phyloP scores from a whole-genome alignment of 768 basidiomycete genomes.

The Candolleomyces efflorescens region DNA sequence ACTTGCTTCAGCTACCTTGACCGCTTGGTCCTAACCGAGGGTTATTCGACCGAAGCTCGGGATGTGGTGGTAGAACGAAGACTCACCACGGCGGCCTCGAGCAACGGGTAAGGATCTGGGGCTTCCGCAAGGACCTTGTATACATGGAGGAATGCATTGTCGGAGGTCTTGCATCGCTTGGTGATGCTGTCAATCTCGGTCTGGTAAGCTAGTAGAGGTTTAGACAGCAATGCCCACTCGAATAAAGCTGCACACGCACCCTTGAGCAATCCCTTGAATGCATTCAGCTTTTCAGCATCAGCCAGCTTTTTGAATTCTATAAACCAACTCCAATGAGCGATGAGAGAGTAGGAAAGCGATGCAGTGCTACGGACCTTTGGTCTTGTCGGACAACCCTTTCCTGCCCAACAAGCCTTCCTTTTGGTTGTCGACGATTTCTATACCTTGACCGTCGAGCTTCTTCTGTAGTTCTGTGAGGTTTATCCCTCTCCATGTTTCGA shows the following conservation, averaged over 20 bases:
- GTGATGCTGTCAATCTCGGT: constrained; percentile 95
- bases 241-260: constrained; percentile 34
- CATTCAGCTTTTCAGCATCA: constrained; percentile 81
- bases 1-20: constrained; percentile 78
- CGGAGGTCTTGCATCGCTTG: constrained; percentile 85
- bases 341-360: neutral
- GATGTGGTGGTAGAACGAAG: neutral
- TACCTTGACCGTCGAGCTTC: constrained; percentile 85
- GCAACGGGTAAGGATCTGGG: constrained; percentile 94
- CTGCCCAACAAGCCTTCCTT: constrained; percentile 94
- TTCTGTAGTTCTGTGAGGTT: constrained; percentile 89
- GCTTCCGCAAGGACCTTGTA: constrained; percentile 97
- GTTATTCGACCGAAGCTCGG: too few relatives aligned
- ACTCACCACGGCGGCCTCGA: constrained; percentile 86
- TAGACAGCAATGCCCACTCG: neutral
- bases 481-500: constrained; percentile 91
- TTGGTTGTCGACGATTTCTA: constrained; percentile 97
- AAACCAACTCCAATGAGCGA: neutral
- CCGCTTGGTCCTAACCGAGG: constrained; percentile 77
- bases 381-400: constrained; percentile 92
- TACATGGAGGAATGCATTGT: constrained; percentile 94
- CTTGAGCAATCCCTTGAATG: constrained; percentile 90
- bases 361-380: constrained; percentile 65
- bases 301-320: constrained; percentile 95
- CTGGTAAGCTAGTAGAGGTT: constrained; percentile 70